A percentile compares a stretch with the other conserved stretches of the same genome.
phyloP scores from a whole-genome alignment of 805 yeast species.

The Yamadazyma tumulicola region DNA sequence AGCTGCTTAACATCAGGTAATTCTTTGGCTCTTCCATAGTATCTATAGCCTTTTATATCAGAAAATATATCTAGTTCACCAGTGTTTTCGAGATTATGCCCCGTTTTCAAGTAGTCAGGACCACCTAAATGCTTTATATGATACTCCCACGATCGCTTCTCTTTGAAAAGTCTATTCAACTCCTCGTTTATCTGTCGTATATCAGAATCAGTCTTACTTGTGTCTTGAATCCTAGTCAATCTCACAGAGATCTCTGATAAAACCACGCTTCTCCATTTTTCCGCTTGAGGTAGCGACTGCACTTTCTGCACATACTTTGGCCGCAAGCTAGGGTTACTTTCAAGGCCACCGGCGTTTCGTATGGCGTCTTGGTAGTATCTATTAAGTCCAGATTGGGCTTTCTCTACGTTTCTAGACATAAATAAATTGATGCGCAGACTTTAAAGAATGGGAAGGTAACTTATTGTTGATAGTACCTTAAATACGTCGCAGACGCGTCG shows the following conservation, averaged over 20 bases:
- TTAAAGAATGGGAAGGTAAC: too few species aligned
- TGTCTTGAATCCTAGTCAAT: conserved; percentile 62
- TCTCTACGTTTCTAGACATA: conserved; percentile 78
- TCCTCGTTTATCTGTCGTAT: conserved; percentile 73
- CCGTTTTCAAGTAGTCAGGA: conserved; percentile 50
- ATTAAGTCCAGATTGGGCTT: conserved; percentile 67
- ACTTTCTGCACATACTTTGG: conserved; percentile 60
- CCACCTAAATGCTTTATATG: conserved; percentile 73
- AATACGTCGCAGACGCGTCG: background rate
- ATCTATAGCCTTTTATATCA: conserved; percentile 54
- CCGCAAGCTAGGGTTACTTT: conserved; percentile 51
- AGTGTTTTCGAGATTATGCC: conserved; percentile 17
- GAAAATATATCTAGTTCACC: conserved; percentile 11
- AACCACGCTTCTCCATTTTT: conserved; percentile 63
- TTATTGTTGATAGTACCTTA: too few species aligned
- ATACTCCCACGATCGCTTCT: conserved; percentile 75
- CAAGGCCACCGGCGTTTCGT: conserved; percentile 55
- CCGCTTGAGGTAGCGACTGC: conserved; percentile 57
- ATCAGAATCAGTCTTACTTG: conserved; percentile 50
- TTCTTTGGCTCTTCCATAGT: conserved; percentile 82
- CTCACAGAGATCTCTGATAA: conserved; percentile 60
- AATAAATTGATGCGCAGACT: conserved; percentile 1
- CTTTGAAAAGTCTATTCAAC: conserved; percentile 61
- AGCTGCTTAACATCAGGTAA: conserved; percentile 59
- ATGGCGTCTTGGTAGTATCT: conserved; percentile 63